Evolutionary conservation across 257 asterid genomes (phyloP).

Genomic region (Solanum pinnatisectum): DNA sequence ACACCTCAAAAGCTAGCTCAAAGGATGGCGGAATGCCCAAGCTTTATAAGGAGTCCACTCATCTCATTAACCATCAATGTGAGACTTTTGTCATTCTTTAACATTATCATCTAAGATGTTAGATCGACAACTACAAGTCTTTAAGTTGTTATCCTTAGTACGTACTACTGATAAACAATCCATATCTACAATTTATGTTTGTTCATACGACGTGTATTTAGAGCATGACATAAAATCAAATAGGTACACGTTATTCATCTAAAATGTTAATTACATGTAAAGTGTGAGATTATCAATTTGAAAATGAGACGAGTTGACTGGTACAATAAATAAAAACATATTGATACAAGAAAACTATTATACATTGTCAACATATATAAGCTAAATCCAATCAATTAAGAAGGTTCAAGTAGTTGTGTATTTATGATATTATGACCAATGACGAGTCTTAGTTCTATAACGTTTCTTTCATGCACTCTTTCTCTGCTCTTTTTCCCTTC

Average conservation of each 20-base stretch:
- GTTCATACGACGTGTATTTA: neutral
- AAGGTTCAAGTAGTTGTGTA: neutral
- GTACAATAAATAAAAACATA: neutral
- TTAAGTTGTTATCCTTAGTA: neutral
- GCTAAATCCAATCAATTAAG: neutral
- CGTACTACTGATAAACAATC: neutral
- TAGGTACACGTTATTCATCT: neutral
- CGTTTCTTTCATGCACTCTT: constrained; percentile 8
- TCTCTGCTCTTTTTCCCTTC: neutral
- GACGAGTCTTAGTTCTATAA: neutral
- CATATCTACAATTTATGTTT: neutral
- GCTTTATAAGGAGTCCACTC: too few relatives aligned
- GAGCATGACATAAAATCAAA: neutral
- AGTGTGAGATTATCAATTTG: neutral
- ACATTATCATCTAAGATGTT: neutral
- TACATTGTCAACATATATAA: neutral
- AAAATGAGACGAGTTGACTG: neutral
- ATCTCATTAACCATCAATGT: too few relatives aligned
- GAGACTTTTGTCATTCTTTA: too few relatives aligned
- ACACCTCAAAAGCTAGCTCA: too few relatives aligned
- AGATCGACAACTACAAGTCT: neutral
- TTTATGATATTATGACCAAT: constrained; percentile 4
- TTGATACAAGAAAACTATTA: neutral
- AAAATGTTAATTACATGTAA: neutral
- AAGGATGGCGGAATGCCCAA: too few relatives aligned